Evolutionary conservation across 2,329 filamentous ascomycete genomes (phyloP), one percentile per base, ranked within the genome.

Genomic region (Hawksworthiomyces lignivorus): DNA sequence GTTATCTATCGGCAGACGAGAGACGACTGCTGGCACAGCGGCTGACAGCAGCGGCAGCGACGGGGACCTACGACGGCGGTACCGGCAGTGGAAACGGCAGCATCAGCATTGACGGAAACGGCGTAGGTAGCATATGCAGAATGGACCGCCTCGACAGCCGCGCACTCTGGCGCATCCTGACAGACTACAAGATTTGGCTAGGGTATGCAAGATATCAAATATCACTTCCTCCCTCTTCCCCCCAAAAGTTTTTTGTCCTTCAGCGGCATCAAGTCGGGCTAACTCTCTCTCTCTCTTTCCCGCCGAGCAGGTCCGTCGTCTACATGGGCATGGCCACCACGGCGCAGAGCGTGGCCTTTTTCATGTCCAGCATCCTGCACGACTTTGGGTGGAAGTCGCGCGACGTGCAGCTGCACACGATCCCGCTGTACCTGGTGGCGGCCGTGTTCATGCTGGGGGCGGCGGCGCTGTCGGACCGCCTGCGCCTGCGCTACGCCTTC

Each of bases 1-100:
- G 56, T 4, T 74, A 70, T 56, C 59, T 75, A 14, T 63, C 56
- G 5, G 48, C 58, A 3, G 53, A 63, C 3, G 68, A 74, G 47
- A 64, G 59, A 24, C 44, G 48, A 4, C 57, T 61, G 18, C 50
- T 65, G 5, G 48, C 52, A 20, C 49, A 50, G 12, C 56, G 62
- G 8, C 48, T 66, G 6, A 57, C 59, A 34, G 56, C 57, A n/a
- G n/a, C 17, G 54, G 50, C 4, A 43, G 50, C 1, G 18, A 33
- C 15, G 21, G 15, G n/a, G n/a, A n/a, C n/a, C n/a, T n/a, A n/a
- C n/a, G n/a, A n/a, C n/a, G n/a, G n/a, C n/a, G n/a, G n/a, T n/a
- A n/a, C n/a, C n/a, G n/a, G n/a, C n/a, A n/a, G n/a, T n/a, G n/a
- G n/a, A n/a, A n/a, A n/a, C n/a, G n/a, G n/a, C n/a, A n/a, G n/a